Evolutionary conservation across 148 eudicot genomes (phyloP).

Genomic region (Rhododendron kiyosumense): DNA sequence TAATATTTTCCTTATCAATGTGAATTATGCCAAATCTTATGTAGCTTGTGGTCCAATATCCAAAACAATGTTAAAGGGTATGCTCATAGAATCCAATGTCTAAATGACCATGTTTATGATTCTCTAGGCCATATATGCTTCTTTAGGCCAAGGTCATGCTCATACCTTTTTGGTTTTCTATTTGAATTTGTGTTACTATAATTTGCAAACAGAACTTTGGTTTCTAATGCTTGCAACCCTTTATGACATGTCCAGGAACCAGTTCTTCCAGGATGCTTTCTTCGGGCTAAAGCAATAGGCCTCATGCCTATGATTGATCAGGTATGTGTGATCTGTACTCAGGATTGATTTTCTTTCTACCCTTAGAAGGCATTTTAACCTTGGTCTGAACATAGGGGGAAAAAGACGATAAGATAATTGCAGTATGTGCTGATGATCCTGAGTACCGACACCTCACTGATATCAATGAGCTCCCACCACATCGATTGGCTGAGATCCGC

Average conservation of each 20-base stretch:
- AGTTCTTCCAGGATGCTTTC: conserved; percentile 77
- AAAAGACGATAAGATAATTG: conserved; percentile 83
- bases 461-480: conserved; percentile 83
- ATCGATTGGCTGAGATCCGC: conserved; percentile 81
- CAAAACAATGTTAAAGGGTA: not conserved
- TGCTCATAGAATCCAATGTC: not conserved
- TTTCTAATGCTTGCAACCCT: conserved; percentile 4
- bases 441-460: conserved; percentile 65
- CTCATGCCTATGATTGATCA: conserved; percentile 90
- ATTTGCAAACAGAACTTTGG: not conserved
- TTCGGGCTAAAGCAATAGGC: conserved; percentile 80
- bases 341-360: not conserved
- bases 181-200: not conserved
- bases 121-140: not conserved
- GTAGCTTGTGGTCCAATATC: conserved; percentile 1
- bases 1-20: not conserved
- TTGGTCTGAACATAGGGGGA: conserved; percentile 46
- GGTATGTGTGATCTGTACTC: conserved; percentile 23
- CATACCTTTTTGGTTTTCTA: not conserved
- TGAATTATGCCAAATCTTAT: not conserved
- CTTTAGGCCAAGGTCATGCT: too few species aligned
- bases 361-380: not conserved
- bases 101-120: not conserved
- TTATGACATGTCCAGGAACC: conserved; percentile 46
- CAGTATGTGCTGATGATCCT: conserved; percentile 84